Evolutionary conservation across 257 asterid species (phyloP), one percentile per base, ranked within the genome.

Genomic region (Cordia subcordata): DNA sequence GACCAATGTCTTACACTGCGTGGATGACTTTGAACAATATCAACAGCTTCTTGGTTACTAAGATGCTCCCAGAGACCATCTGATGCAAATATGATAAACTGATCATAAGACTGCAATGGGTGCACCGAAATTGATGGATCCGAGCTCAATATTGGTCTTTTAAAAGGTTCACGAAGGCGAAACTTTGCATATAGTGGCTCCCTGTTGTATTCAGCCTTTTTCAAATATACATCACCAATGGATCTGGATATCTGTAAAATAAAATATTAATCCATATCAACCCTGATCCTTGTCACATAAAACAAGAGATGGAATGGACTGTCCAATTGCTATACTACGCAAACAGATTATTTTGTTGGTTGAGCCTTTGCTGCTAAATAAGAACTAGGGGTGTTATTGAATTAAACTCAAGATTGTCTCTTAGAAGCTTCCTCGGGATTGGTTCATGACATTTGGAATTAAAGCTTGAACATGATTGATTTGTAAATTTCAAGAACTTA

Each of bases 61-160:
- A 86, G 80, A 71, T 86, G 95, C 81, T 86, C 95, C 95, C 95
- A 86, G 35, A 86, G 90, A 55, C 93, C 95, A 68, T 86, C 95
- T 15, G 93, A 84, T 20, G 95, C 95, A 52, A 86, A 84, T 69
- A 86, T 84, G 53, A 86, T 58, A 66, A 86, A 86, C 67, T 79
- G 87, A 66, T 86, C 95, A 8, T 84, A 83, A 22, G 85, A 68
- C 60, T 79, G 87, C 72, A 86, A 59, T 53, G 70, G 84, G 57
- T 81, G 93, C 59, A 59, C 82, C 9, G 81, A 73, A 32, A 86
- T 78, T 22, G 87, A 58, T 58, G 95, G 95, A 14, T 84, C 95
- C 10, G 95, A 55, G 57, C 93, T 86, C 77, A 86, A 63, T 61
- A 86, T 84, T 20, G 93, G 87, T 64, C 72, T 81, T 57, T 49